A percentile compares a stretch with the other conserved stretches of the same genome.
phyloP scores from a whole-genome alignment of 2,329 filamentous ascomycete genomes.

The Fusarium pseudoanthophilum region DNA sequence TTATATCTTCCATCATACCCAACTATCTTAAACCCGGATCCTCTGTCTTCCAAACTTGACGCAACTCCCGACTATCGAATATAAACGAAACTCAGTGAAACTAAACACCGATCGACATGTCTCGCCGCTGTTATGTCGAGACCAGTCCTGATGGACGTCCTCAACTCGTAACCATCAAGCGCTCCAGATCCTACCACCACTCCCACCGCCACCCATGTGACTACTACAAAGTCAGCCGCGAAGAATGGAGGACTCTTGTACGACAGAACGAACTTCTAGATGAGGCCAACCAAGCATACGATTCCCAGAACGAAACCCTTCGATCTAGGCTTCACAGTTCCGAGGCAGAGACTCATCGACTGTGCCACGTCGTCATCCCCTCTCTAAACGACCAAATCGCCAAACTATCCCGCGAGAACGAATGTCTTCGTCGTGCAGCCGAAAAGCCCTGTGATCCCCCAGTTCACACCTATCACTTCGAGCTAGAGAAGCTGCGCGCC shows the following conservation, averaged over 20 bases:
- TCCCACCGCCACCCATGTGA: conserved; percentile 48
- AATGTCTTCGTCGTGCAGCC: conserved; percentile 51
- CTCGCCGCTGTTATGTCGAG: conserved; percentile 52
- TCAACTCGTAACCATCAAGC: conserved; percentile 54
- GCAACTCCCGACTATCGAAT: background rate
- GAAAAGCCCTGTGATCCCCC: conserved; percentile 48
- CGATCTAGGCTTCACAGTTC: conserved; percentile 50
- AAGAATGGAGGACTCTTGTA: conserved; percentile 52
- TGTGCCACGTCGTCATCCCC: conserved; percentile 48
- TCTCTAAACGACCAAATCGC: conserved; percentile 53
- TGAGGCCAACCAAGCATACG: conserved; percentile 50
- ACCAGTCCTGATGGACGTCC: conserved; percentile 48
- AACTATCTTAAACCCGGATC: background rate
- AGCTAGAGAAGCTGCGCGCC: conserved; percentile 49
- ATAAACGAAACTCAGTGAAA: background rate
- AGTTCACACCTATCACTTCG: conserved; percentile 30
- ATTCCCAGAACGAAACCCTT: conserved; percentile 48
- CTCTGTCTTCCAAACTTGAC: background rate
- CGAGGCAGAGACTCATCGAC: conserved; percentile 51
- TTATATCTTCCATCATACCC: conserved; percentile 17
- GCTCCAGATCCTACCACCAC: conserved; percentile 52
- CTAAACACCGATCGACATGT: conserved; percentile 43
- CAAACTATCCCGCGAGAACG: conserved; percentile 53
- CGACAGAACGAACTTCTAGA: conserved; percentile 51
- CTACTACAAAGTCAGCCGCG: conserved; percentile 50